phyloP scores from a whole-genome alignment of 148 eudicot species.

The Polygonum maritimum region DNA sequence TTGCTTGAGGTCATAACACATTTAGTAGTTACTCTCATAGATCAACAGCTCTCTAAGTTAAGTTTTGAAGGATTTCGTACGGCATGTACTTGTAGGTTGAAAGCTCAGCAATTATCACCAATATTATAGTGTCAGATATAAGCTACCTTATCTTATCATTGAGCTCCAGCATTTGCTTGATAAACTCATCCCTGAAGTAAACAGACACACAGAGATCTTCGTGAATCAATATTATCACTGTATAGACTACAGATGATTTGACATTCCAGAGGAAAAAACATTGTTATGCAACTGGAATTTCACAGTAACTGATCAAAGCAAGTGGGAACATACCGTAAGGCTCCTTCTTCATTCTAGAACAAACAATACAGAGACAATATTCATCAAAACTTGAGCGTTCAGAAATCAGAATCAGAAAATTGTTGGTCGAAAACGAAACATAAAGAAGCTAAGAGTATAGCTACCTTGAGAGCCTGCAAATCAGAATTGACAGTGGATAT shows the following conservation, averaged over 20 bases:
- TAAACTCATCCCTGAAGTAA: slow-evolving; percentile 58
- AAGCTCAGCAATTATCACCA: background rate
- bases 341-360: slow-evolving; percentile 46
- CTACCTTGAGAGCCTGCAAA: slow-evolving; percentile 56
- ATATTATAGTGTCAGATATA: background rate
- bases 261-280: background rate
- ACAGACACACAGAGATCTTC: background rate
- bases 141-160: slow-evolving; percentile 58
- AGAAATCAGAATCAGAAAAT: background rate
- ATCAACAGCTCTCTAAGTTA: background rate
- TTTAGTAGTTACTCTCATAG: background rate
- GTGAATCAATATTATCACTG: background rate
- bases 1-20: background rate
- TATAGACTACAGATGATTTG: background rate
- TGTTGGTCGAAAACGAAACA: background rate
- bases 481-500: slow-evolving; percentile 47
- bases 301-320: background rate
- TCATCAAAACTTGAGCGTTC: background rate
- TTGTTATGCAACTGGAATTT: background rate
- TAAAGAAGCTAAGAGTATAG: background rate
- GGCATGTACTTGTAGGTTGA: background rate
- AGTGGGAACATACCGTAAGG: slow-evolving; percentile 28
- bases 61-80: background rate
- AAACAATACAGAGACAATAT: background rate
- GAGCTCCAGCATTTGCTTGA: slow-evolving; percentile 49